These are phyloP conservation scores for Pulveroboletus sp. DNA, from an alignment of 768 basidiomycete species.

Conservation along the genomic window DNA sequence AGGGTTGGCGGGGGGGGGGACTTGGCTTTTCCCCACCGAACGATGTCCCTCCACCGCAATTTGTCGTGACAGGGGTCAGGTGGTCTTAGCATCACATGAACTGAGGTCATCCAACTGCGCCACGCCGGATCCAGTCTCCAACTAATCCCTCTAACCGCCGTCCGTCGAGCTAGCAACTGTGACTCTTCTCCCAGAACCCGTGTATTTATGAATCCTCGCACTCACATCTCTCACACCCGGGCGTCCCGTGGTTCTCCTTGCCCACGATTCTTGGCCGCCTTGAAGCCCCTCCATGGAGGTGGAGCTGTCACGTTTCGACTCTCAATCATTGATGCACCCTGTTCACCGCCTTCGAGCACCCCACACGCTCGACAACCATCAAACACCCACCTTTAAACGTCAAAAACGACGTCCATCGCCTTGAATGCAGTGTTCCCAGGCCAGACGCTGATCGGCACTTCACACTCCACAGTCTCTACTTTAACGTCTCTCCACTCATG, in stretches of 20 bases:
- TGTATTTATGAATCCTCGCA: no score
- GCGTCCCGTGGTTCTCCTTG: neutral
- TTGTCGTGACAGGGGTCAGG: conserved; percentile 9
- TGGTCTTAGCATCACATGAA: conserved; percentile 9
- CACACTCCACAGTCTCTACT: conserved; percentile 90
- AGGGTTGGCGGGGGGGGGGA: no score
- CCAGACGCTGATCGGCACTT: conserved; percentile 85
- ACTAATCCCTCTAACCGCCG: neutral
- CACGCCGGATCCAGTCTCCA: neutral
- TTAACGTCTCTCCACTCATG: conserved; percentile 61
- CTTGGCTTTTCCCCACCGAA: neutral
- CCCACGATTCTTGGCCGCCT: no score
- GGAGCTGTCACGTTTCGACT: no score
- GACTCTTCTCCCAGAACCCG: no score
- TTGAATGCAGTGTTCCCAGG: conserved; percentile 87
- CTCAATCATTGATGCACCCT: no score
- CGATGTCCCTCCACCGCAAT: neutral
- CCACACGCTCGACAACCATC: no score
- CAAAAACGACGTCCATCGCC: conserved; percentile 73
- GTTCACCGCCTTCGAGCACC: no score
- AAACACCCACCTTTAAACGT: conserved; percentile 40
- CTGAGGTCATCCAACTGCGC: conserved; percentile 5
- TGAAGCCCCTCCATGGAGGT: no score
- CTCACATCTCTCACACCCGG: no score
- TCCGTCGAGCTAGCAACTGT: neutral